Evolutionary conservation across 2,329 filamentous ascomycete genomes (phyloP).

Genomic region (Hymenoscyphus linearis): DNA sequence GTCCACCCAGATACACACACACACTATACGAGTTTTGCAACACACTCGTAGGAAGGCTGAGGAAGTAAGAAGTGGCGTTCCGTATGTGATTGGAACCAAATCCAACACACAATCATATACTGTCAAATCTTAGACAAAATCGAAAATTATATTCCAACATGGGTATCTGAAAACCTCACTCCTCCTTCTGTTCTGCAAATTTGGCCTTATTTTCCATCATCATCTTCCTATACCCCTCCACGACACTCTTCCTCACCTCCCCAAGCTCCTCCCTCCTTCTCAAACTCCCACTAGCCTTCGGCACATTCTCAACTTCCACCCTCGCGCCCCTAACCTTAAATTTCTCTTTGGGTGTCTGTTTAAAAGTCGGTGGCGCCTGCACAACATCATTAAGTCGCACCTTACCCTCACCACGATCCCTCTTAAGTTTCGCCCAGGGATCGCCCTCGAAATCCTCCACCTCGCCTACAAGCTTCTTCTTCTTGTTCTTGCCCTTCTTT

Average conservation of each 20-base stretch:
- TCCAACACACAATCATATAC: too few relatives aligned
- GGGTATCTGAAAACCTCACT: not conserved
- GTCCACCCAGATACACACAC: too few relatives aligned
- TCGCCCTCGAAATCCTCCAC: conserved; percentile 32
- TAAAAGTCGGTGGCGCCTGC: conserved; percentile 30
- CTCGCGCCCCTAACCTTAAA: conserved; percentile 51
- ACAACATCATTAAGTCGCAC: conserved; percentile 35
- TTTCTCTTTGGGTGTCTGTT: conserved; percentile 30
- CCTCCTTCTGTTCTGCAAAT: not conserved
- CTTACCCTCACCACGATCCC: conserved; percentile 24
- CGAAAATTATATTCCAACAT: not conserved
- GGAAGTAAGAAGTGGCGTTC: too few relatives aligned
- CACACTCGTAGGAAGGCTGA: too few relatives aligned
- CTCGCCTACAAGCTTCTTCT: conserved; percentile 40
- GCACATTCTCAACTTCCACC: conserved; percentile 64
- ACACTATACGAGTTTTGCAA: too few relatives aligned
- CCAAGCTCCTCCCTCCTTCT: conserved; percentile 68
- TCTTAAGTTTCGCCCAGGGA: conserved; percentile 31
- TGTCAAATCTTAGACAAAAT: too few relatives aligned
- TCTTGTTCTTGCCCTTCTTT: conserved; percentile 26
- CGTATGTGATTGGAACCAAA: too few relatives aligned
- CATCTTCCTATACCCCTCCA: conserved; percentile 66
- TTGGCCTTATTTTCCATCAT: conserved; percentile 47
- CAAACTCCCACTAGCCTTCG: conserved; percentile 64
- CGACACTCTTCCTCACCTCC: conserved; percentile 62